These are phyloP conservation scores for Xerocomus potaroensis DNA, from an alignment of 768 basidiomycete genomes.

Conservation along the genomic window DNA sequence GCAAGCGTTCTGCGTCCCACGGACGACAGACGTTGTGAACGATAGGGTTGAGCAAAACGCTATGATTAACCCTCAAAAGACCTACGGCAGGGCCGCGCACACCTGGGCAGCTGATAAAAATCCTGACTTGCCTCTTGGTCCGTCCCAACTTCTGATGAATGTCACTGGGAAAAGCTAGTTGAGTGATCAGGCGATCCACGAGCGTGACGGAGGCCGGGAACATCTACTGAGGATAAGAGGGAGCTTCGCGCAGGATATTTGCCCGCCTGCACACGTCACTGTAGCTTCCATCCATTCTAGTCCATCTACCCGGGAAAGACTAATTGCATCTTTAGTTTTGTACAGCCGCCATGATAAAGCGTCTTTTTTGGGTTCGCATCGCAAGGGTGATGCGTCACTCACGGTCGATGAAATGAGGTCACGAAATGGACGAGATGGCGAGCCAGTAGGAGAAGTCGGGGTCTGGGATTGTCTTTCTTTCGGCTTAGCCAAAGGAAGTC, in stretches of 20 bases:
- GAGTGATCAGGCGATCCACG: constrained; percentile 27
- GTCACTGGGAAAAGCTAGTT: constrained; percentile 37
- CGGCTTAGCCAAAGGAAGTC: constrained; percentile 27
- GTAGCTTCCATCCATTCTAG: too few relatives aligned
- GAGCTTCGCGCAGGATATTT: constrained; percentile 36
- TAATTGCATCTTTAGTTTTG: too few relatives aligned
- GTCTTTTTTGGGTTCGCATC: too few relatives aligned
- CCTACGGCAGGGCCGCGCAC: constrained; percentile 45
- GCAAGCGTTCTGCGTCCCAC: neutral
- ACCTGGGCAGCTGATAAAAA: constrained; percentile 37
- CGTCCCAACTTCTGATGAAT: constrained; percentile 45
- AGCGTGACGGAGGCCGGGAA: constrained; percentile 33
- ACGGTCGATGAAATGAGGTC: too few relatives aligned
- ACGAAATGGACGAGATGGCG: constrained; percentile 33
- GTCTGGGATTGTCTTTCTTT: constrained; percentile 33
- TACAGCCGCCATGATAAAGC: too few relatives aligned
- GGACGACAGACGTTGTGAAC: constrained; percentile 22
- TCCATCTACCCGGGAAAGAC: too few relatives aligned
- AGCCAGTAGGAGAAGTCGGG: constrained; percentile 38
- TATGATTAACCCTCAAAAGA: constrained; percentile 43
- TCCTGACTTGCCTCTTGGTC: constrained; percentile 42
- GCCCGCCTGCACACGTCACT: too few relatives aligned
- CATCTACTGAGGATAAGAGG: constrained; percentile 33
- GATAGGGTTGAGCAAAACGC: constrained; percentile 35
- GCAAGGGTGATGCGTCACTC: too few relatives aligned